Percentiles rank a stretch among this genome's conserved stretches.
Conservation (phyloP, 2,329 filamentous ascomycete species). For the Exophiala lecanii-corni region DNA sequence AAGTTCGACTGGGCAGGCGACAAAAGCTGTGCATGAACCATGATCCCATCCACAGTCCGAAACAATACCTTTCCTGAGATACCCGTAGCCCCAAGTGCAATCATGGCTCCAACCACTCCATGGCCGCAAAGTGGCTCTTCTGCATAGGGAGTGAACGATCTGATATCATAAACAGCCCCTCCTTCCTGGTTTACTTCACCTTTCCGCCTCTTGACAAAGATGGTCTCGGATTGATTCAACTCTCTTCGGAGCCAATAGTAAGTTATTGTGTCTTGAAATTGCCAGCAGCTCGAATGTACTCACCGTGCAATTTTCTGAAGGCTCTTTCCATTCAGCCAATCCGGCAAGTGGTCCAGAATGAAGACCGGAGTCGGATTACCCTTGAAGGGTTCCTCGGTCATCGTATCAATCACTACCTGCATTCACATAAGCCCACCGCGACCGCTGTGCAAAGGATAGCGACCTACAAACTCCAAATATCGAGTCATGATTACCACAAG, state of each 20-base stretch:
- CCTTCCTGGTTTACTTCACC: not conserved
- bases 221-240: conserved; percentile 10
- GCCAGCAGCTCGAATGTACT: no score
- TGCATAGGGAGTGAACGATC: conserved; percentile 8
- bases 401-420: conserved; percentile 6
- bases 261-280: no score
- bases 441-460: not conserved
- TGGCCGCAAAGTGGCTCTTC: conserved; percentile 10
- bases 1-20: not conserved
- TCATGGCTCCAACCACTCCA: conserved; percentile 5
- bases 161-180: conserved; percentile 3
- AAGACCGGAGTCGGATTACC: conserved; percentile 11
- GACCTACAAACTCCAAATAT: not conserved
- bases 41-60: conserved; percentile 6
- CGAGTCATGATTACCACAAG: not conserved
- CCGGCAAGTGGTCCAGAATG: not conserved
- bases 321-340: not conserved
- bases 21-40: conserved; percentile 1
- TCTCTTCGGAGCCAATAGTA: conserved; percentile 2
- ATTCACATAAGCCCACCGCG: no score
- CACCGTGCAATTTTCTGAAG: conserved; percentile 7
- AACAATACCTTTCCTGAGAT: not conserved
- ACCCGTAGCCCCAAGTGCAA: not conserved
- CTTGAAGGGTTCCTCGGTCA: conserved; percentile 5
- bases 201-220: conserved; percentile 2